Base-by-base conservation (phyloP, 495 filamentous ascomycete species). In the Apodospora peruviana region DNA sequence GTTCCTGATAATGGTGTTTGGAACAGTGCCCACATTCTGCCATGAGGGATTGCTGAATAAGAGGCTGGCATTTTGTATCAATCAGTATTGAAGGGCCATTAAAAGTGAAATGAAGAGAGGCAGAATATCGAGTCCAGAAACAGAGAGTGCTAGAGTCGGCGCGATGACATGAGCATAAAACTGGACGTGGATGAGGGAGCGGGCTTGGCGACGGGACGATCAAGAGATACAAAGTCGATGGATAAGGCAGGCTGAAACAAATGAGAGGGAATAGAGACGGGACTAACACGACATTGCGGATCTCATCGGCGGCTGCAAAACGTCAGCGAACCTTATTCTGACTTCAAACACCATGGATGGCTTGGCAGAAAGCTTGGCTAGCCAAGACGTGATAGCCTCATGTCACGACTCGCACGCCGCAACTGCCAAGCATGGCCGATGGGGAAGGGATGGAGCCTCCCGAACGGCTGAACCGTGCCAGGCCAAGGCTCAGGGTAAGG, bases 41-140 rank as follows among this genome's bases (percentile, higher is more conserved):
- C 67, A 73, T 17, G 65, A 63, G 21, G 72, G 72, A 61, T 73
- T 75, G 52, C 68, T 75, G 50, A 75, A 69, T 42, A 75, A 63
- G 57, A 75, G 63, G 57, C 72, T 75, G 52, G n/a, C 40, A 52
- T 24, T 1, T 21, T 41, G 2, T 22, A 17, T 38, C 36, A 38
- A 17, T 35, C 32, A 10, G 16, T 10, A 11, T n/a, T 35, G 32
- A n/a, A 11, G 32, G 32, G 32, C 32, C 1, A n/a, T 35, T 10
- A n/a, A n/a, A n/a, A n/a, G n/a, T n/a, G 32, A 11, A 11, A 7
- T 35, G 32, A 35, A 10, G 19, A 17, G 18, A 16, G n/a, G n/a
- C n/a, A n/a, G n/a, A n/a, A n/a, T n/a, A n/a, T n/a, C n/a, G n/a
- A n/a, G n/a, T n/a, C n/a, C n/a, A n/a, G n/a, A n/a, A n/a, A n/a